Percentiles rank a stretch among this genome's conserved stretches.
phyloP scores from a whole-genome alignment of 1,284 basidiomycete species.

The Spongiforma sp. region DNA sequence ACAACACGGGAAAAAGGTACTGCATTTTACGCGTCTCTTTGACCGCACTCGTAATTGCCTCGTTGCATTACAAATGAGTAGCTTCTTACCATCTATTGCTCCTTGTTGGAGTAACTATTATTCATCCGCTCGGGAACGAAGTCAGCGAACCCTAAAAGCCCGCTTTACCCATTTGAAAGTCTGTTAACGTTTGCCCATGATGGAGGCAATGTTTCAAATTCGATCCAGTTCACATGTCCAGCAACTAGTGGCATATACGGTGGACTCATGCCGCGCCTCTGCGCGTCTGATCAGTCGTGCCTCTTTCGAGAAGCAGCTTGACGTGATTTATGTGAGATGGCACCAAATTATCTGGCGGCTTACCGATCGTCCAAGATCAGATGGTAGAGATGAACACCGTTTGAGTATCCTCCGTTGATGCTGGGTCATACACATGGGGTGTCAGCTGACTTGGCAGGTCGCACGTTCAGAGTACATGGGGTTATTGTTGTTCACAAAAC shows the following conservation, averaged over 20 bases:
- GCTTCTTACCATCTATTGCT: not conserved
- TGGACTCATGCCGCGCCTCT: slow-evolving; percentile 1
- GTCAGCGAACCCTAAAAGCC: slow-evolving; percentile 13
- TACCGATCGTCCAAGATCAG: too few relatives aligned
- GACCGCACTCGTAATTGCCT: slow-evolving; percentile 13
- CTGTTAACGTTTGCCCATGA: too few relatives aligned
- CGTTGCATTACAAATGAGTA: slow-evolving; percentile 20
- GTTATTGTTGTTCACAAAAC: too few relatives aligned
- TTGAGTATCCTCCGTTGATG: not conserved
- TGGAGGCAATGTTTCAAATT: too few relatives aligned
- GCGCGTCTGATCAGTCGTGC: not conserved
- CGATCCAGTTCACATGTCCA: slow-evolving; percentile 8
- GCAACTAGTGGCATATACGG: not conserved
- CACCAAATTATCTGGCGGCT: slow-evolving; percentile 1
- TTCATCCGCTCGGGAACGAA: not conserved
- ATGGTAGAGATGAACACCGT: slow-evolving; percentile 8
- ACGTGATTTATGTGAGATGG: not conserved
- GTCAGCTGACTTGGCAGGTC: not conserved
- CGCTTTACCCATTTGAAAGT: slow-evolving; percentile 10
- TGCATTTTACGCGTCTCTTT: slow-evolving; percentile 4
- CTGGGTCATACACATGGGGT: not conserved
- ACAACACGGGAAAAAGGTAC: slow-evolving; percentile 15
- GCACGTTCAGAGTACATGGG: too few relatives aligned
- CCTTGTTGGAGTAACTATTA: not conserved
- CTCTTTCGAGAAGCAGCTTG: not conserved